Evolutionary conservation across 805 yeast genomes (phyloP).

Genomic region (Candida quercuum): DNA sequence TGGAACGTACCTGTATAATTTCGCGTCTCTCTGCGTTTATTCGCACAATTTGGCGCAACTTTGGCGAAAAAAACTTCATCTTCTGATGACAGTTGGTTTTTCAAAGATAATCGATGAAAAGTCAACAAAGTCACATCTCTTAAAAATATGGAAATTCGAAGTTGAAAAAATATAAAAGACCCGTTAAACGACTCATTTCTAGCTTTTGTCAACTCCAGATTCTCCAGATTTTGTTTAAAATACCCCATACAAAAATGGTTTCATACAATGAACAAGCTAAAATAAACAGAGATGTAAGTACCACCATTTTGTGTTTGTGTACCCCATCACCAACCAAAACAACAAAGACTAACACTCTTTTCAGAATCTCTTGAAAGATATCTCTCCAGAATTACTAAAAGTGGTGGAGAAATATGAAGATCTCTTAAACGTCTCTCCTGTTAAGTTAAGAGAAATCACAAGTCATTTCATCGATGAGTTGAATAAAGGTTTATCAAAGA

Average conservation of each 20-base stretch:
- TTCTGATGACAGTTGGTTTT: no score
- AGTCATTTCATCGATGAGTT: slow-evolving; percentile 76
- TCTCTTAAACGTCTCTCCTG: slow-evolving; percentile 56
- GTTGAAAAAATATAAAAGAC: no score
- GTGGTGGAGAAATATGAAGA: slow-evolving; percentile 55
- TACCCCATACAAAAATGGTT: slow-evolving; percentile 4
- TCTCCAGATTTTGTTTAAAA: neutral
- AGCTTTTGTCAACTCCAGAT: no score
- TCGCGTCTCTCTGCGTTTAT: no score
- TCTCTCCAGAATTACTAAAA: slow-evolving; percentile 47
- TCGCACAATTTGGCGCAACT: no score
- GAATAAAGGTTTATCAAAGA: slow-evolving; percentile 68
- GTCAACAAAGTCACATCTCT: no score
- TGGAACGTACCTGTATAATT: no score
- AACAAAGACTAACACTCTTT: neutral
- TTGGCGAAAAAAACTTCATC: no score
- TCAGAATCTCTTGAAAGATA: slow-evolving; percentile 33
- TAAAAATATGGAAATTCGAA: no score
- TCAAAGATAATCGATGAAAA: no score
- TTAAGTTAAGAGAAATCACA: slow-evolving; percentile 58
- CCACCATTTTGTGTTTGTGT: slow-evolving; percentile 1
- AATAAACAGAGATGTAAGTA: slow-evolving; percentile 16
- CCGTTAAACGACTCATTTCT: no score
- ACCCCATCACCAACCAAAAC: neutral
- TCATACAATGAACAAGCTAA: slow-evolving; percentile 6